Evolutionary conservation across 768 basidiomycete genomes (phyloP).

Genomic region (Leccinum aurantiacum): DNA sequence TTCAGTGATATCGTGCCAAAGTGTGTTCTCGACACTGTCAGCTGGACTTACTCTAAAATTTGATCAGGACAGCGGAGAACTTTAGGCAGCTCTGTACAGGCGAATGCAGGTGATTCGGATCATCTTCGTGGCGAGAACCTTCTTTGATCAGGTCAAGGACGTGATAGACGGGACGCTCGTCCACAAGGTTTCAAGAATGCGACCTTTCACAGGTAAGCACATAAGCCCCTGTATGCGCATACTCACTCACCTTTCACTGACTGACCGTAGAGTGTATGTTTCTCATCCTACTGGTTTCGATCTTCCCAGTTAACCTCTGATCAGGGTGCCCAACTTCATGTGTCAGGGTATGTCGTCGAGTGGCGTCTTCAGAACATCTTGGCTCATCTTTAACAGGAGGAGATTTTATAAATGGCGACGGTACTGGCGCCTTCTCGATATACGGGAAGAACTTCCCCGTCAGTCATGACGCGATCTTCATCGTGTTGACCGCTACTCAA

Average conservation of each 20-base stretch:
- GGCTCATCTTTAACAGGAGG: constrained; percentile 55
- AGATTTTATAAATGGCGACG: constrained; percentile 92
- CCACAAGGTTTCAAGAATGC: constrained; percentile 91
- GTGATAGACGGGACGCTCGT: constrained; percentile 52
- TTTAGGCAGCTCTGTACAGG: constrained; percentile 97
- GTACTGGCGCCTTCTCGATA: constrained; percentile 95
- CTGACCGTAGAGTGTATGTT: constrained; percentile 63
- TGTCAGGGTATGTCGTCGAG: constrained; percentile 64
- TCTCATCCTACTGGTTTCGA: constrained; percentile 2
- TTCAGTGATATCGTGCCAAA: constrained; percentile 96
- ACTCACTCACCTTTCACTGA: constrained; percentile 11
- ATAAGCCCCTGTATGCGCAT: not conserved
- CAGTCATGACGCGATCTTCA: constrained; percentile 18
- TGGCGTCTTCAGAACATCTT: not conserved
- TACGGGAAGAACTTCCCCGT: constrained; percentile 95
- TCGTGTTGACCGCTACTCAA: not conserved
- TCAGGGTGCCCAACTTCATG: constrained; percentile 91
- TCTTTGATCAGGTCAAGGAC: constrained; percentile 18
- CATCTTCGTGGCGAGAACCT: not conserved
- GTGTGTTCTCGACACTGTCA: constrained; percentile 42
- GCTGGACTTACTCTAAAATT: constrained; percentile 5
- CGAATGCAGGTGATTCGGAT: constrained; percentile 72
- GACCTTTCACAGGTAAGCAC: constrained; percentile 83
- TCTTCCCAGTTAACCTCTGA: constrained; percentile 7
- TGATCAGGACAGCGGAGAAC: constrained; percentile 89